A percentile compares a stretch with the other conserved stretches of the same genome.
phyloP scores from a whole-genome alignment of 1,284 basidiomycete species.

The Cystobasidium slooffiae region DNA sequence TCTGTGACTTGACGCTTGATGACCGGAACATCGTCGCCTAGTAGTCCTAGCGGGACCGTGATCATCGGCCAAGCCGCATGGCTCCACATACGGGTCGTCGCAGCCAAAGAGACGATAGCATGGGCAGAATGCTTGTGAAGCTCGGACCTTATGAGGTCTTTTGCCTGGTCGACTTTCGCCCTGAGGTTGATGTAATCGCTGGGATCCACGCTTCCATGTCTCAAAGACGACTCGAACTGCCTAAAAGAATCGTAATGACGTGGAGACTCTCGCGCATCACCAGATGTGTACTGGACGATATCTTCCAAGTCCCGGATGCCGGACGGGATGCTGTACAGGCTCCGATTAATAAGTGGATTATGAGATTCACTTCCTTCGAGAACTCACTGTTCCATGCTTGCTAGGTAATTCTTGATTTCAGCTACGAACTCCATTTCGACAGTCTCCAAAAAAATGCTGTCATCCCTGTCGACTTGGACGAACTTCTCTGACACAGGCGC shows the following conservation, averaged over 20 bases:
- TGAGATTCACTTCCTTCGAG: no score
- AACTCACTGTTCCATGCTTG: no score
- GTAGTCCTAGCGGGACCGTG: slow-evolving; percentile 20
- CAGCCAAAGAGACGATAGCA: not conserved
- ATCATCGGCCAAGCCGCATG: slow-evolving; percentile 23
- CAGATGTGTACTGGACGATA: slow-evolving; percentile 16
- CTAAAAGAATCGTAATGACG: not conserved
- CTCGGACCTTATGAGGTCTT: slow-evolving; percentile 5
- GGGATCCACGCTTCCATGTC: not conserved
- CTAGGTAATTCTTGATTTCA: no score
- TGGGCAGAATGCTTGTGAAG: slow-evolving; percentile 14
- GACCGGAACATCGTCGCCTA: not conserved
- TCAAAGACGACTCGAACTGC: not conserved
- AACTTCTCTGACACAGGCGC: not conserved
- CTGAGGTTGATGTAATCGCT: not conserved
- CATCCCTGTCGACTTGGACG: not conserved
- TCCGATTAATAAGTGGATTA: no score
- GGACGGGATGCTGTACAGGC: slow-evolving; percentile 14
- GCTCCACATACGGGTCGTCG: not conserved
- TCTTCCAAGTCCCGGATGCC: slow-evolving; percentile 11
- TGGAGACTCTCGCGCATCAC: slow-evolving; percentile 10
- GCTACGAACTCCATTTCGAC: no score
- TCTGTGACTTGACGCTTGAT: not conserved
- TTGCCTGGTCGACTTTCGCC: not conserved
- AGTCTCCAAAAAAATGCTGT: no score